A percentile compares a stretch with the other conserved stretches of the same genome.
phyloP scores from a whole-genome alignment of 768 basidiomycete species.

The Lactarius psammicola region DNA sequence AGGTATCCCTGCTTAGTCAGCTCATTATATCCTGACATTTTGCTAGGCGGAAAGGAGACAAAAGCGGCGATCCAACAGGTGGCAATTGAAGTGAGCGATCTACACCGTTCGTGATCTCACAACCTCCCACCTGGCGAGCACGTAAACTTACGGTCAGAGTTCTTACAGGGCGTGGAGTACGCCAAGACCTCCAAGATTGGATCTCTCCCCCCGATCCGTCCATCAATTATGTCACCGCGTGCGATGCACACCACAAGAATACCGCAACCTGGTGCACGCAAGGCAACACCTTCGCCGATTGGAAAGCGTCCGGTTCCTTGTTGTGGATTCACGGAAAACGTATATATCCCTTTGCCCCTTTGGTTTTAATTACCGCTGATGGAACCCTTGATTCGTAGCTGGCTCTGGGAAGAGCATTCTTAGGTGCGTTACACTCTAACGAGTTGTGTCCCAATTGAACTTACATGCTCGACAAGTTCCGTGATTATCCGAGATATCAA shows the following conservation, averaged over 20 bases:
- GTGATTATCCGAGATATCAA: conserved; percentile 2
- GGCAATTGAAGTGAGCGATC: background rate
- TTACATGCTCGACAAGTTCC: background rate
- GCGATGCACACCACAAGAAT: background rate
- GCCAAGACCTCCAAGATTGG: background rate
- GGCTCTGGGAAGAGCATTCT: conserved; percentile 20
- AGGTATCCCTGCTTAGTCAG: background rate
- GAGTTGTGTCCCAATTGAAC: background rate
- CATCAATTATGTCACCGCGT: background rate
- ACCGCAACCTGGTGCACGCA: conserved; percentile 1
- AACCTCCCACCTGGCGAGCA: background rate
- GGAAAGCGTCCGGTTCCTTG: conserved; percentile 1
- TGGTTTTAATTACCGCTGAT: background rate
- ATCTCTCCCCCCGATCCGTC: conserved; percentile 4
- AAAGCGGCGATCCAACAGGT: background rate
- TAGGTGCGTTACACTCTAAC: background rate
- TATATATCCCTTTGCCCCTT: background rate
- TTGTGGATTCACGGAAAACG: conserved; percentile 8
- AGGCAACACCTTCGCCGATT: background rate
- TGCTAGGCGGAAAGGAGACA: background rate
- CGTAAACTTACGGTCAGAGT: background rate
- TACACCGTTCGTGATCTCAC: background rate
- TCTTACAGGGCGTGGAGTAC: background rate
- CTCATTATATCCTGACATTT: background rate
- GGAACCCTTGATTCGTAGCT: background rate